phyloP scores from a whole-genome alignment of 192 early-diverging fungal genomes.

The Mortierella alpina region DNA sequence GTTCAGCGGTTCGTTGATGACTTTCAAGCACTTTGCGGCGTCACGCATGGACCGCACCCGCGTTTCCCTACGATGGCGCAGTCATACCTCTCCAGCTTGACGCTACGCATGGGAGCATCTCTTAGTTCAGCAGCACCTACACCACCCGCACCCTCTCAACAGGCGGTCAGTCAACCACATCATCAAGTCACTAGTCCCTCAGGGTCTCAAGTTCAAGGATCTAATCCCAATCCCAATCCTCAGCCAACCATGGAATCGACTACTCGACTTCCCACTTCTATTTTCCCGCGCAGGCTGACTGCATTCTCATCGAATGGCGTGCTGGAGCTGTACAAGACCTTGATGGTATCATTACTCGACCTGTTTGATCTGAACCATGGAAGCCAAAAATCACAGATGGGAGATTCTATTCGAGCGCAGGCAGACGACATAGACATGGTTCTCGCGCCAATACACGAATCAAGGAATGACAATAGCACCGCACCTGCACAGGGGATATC shows the following conservation, averaged over 20 bases:
- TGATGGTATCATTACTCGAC: constrained; percentile 22
- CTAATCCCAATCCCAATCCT: background rate
- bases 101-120: constrained; percentile 10
- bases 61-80: constrained; percentile 21
- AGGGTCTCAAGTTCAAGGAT: background rate
- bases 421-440: background rate
- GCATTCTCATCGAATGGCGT: background rate
- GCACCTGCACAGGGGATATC: background rate
- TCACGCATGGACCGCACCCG: background rate
- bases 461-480: too few species aligned
- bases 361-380: constrained; percentile 15
- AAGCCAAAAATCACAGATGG: background rate
- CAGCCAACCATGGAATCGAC: background rate
- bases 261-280: background rate
- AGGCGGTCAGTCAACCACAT: background rate
- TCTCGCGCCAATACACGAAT: too few species aligned
- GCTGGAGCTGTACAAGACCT: constrained; percentile 29
- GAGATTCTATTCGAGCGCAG: too few species aligned
- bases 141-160: background rate
- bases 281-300: constrained; percentile 7
- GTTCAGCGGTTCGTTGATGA: constrained; percentile 24
- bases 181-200: background rate
- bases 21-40: constrained; percentile 15
- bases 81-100: constrained; percentile 27
- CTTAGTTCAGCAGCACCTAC: background rate